Base-by-base conservation (phyloP, 495 filamentous ascomycete genomes). In the Penicillium coprophilum region DNA sequence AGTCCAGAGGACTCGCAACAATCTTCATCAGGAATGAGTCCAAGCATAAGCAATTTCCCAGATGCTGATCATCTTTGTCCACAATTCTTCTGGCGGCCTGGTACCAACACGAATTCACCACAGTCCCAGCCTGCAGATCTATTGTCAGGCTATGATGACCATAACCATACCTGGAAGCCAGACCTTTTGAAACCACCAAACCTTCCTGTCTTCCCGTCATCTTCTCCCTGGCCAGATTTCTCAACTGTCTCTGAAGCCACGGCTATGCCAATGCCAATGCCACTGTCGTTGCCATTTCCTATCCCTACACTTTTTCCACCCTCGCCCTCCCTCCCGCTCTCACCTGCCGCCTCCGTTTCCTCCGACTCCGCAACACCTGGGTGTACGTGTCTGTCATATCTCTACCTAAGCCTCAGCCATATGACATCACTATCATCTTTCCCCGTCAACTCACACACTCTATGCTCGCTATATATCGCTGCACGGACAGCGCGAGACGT, bases 381-480 rank as follows among this genome's bases (percentile, higher is more conserved):
- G 45, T 79, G 77, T 55, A 63, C 77, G 28, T 79, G 77, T 58
- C 55, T 79, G 21, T 76, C 77, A 27, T 74, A 75, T 46, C 58
- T 79, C 6, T 79, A 79, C 46, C 68, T 79, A 17, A 74, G 70
- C 21, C 73, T 79, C 56, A 76, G 71, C 56, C 74, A 75, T 48
- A 68, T 79, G 12, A 73, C 74, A 36, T 75, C 73, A 21, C 60
- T 77, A 10, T 63, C 69, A 39, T 69, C 75, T 5, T 76, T 77
- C 45, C 75, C 75, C 10, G 61, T 78, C 57, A 72, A 66, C n/a
- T 65, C 67, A 7, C 68, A 77, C 58, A 78, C 84, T 9, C 65
- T 88, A 51, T 74, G 69, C 19, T 79, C 83, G 6, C 73, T 87
- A 27, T 83, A 82, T n/a, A 72, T 76, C 36, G 83, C 82, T 10